These are phyloP conservation scores for Didymosphaeria variabile DNA, from an alignment of 2,329 filamentous ascomycete species.

Conservation along the genomic window DNA sequence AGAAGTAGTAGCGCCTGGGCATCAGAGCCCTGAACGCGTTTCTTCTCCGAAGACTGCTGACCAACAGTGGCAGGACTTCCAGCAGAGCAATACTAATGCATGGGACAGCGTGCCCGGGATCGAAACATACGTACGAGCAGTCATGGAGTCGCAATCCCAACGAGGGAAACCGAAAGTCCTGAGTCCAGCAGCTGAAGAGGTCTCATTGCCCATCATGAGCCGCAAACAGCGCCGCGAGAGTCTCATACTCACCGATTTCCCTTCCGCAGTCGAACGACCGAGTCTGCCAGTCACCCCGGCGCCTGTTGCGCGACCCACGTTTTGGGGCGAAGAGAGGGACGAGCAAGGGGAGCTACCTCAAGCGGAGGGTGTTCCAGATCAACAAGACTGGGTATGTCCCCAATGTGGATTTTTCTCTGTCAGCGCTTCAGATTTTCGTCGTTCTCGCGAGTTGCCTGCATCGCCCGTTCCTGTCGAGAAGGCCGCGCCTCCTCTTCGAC, in stretches of 20 bases:
- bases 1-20: constrained; percentile 24
- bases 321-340: constrained; percentile 71
- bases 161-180: constrained; percentile 57
- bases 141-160: constrained; percentile 69
- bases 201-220: constrained; percentile 45
- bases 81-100: constrained; percentile 73
- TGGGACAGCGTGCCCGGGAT: constrained; percentile 95
- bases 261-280: constrained; percentile 80
- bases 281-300: constrained; percentile 92
- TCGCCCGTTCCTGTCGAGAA: constrained; percentile 32
- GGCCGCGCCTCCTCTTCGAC: constrained; percentile 26
- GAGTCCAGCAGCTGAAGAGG: constrained; percentile 37
- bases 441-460: constrained; percentile 29
- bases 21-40: constrained; percentile 24
- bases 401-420: constrained; percentile 47
- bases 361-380: constrained; percentile 84
- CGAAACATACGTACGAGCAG: constrained; percentile 80
- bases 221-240: constrained; percentile 58
- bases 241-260: constrained; percentile 85
- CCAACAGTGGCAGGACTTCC: constrained; percentile 76
- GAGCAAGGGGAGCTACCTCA: constrained; percentile 70
- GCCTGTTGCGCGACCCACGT: constrained; percentile 73
- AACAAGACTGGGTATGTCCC: constrained; percentile 92
- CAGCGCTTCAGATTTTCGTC: constrained; percentile 41
- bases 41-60: constrained; percentile 47